Conservation (phyloP, 1,284 basidiomycete species). For the Psilocybe mexicana region DNA sequence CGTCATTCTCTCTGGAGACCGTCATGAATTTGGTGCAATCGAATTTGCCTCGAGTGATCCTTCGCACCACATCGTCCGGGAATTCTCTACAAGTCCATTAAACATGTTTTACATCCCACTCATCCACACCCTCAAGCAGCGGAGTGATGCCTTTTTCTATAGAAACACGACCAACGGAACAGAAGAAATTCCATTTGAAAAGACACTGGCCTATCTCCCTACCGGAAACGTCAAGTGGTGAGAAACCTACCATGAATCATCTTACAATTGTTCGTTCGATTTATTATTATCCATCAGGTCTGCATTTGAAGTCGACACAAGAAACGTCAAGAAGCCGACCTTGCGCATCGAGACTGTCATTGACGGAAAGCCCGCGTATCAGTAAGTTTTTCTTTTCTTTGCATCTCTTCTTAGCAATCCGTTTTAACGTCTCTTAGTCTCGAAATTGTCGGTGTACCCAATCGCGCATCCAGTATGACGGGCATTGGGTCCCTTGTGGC, state of each 20-base stretch:
- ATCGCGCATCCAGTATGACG: conserved; percentile 43
- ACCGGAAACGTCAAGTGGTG: conserved; percentile 68
- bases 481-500: conserved; percentile 47
- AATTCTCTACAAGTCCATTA: conserved; percentile 59
- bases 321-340: conserved; percentile 52
- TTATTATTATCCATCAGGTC: conserved; percentile 43
- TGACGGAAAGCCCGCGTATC: conserved; percentile 64
- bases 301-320: conserved; percentile 74
- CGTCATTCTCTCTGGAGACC: conserved; percentile 67
- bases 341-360: conserved; percentile 62
- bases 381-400: conserved; percentile 30
- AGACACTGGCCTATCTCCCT: conserved; percentile 45
- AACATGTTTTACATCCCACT: conserved; percentile 75
- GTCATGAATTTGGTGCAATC: conserved; percentile 81
- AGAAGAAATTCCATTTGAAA: conserved; percentile 55
- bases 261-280: background rate
- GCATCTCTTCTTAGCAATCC: too few species aligned
- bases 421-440: conserved; percentile 32
- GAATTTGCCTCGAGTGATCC: conserved; percentile 49
- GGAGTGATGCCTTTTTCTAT: conserved; percentile 44
- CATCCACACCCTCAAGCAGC: conserved; percentile 46
- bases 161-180: conserved; percentile 24
- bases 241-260: conserved; percentile 14
- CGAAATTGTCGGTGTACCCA: conserved; percentile 49
- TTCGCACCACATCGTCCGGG: conserved; percentile 35